Percentiles rank a stretch among this genome's conserved stretches.
Evolutionary conservation across 192 early-diverging fungal genomes (phyloP).

Genomic region (Coemansia erecta): DNA sequence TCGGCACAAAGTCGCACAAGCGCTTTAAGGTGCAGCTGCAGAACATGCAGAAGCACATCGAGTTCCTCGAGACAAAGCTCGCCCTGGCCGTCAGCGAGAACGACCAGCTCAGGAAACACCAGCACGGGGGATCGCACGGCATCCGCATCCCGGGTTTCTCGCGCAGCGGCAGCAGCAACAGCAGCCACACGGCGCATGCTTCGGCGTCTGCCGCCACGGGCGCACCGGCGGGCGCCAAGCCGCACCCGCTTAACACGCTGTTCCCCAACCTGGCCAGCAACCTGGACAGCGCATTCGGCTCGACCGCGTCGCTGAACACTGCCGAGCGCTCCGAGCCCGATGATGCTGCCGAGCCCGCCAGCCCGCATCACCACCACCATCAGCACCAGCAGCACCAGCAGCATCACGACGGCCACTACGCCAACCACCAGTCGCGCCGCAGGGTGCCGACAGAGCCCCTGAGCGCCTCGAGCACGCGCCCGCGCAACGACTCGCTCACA

Average conservation of each 20-base stretch:
- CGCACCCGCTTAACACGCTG: conserved; percentile 31
- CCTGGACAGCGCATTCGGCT: conserved; percentile 21
- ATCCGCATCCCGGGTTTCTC: conserved; percentile 10
- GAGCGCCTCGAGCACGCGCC: conserved; percentile 10
- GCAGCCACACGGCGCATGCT: conserved; percentile 1
- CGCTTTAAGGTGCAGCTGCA: conserved; percentile 53
- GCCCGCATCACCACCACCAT: conserved; percentile 1
- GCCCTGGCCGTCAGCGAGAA: conserved; percentile 48
- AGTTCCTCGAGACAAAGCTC: conserved; percentile 52
- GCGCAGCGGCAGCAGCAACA: conserved; percentile 9
- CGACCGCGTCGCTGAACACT: conserved; percentile 26
- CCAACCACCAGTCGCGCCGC: conserved; percentile 10
- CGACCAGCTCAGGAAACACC: conserved; percentile 35
- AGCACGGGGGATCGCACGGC: conserved; percentile 6
- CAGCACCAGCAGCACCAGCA: background rate
- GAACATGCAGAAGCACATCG: conserved; percentile 55
- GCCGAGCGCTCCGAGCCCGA: background rate
- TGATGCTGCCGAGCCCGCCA: background rate
- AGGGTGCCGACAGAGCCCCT: conserved; percentile 24
- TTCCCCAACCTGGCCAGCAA: conserved; percentile 46
- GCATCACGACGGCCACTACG: background rate
- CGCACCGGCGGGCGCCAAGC: conserved; percentile 5
- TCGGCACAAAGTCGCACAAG: conserved; percentile 51
- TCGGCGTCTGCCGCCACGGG: too few species aligned
- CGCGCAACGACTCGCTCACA: conserved; percentile 47